A percentile compares a stretch with the other conserved stretches of the same genome.
phyloP scores from a whole-genome alignment of 441 rosid species.

The Populus hybrid region DNA sequence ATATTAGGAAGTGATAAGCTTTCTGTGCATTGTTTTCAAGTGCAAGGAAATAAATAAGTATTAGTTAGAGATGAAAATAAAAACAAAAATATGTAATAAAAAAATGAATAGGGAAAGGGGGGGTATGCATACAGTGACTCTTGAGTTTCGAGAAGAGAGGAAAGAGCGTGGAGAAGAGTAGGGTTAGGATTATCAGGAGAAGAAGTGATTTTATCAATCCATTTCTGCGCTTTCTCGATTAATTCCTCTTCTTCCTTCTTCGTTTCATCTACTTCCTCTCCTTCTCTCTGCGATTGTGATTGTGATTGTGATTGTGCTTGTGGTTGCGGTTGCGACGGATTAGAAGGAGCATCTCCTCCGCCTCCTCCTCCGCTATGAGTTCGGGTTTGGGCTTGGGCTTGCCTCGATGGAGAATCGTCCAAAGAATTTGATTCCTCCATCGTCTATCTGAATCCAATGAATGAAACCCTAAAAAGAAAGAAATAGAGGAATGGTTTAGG shows the following conservation, averaged over 20 bases:
- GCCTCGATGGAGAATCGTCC: slow-evolving; percentile 6
- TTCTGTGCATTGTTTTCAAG: neutral
- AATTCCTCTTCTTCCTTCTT: slow-evolving; percentile 62
- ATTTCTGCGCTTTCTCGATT: slow-evolving; percentile 66
- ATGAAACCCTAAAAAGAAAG: neutral
- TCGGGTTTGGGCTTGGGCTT: neutral
- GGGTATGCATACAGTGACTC: slow-evolving; percentile 52
- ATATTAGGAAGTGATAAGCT: neutral
- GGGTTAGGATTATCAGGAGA: slow-evolving; percentile 80
- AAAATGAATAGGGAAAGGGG: neutral
- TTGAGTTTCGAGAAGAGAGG: slow-evolving; percentile 73
- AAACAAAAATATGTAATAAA: neutral
- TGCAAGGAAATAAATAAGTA: neutral
- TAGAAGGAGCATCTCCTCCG: neutral
- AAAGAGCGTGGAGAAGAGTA: slow-evolving; percentile 66
- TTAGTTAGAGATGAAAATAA: neutral
- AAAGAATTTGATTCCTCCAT: slow-evolving; percentile 4
- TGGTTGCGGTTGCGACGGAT: neutral
- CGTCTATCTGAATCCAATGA: no score
- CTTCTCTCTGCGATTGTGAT: slow-evolving; percentile 9
- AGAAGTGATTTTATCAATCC: slow-evolving; percentile 79
- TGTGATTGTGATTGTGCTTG: no score
- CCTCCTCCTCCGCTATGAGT: neutral
- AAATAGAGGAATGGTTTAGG: neutral
- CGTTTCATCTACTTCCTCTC: slow-evolving; percentile 29